These are phyloP conservation scores for Elasticomyces elasticus DNA, from an alignment of 495 filamentous ascomycete species.

Conservation along the genomic window DNA sequence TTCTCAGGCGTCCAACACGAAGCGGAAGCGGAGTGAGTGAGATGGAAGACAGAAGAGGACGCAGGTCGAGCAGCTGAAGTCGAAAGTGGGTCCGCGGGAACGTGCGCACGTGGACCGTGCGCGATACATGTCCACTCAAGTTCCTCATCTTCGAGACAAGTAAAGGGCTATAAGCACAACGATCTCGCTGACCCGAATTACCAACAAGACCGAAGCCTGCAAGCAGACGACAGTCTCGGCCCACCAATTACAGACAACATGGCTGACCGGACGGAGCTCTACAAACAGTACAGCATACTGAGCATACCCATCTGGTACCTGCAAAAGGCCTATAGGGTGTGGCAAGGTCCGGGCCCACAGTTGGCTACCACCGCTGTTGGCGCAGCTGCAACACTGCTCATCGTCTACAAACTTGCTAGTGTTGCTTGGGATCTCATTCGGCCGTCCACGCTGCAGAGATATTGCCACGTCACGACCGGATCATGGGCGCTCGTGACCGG, in stretches of 20 bases:
- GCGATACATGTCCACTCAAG: no score
- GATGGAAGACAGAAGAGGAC: no score
- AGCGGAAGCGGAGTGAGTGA: no score
- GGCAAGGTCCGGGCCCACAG: neutral
- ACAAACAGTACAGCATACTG: neutral
- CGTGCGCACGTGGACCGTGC: no score
- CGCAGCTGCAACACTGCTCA: neutral
- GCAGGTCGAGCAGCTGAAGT: no score
- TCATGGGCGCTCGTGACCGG: constrained; percentile 53
- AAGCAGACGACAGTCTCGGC: no score
- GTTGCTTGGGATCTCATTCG: constrained; percentile 5
- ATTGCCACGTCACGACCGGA: neutral
- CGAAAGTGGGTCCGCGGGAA: no score
- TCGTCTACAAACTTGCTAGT: constrained; percentile 2
- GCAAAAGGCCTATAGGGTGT: neutral
- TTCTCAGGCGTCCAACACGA: no score
- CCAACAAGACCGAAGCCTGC: neutral
- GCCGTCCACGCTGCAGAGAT: constrained; percentile 6
- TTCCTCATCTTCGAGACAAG: no score
- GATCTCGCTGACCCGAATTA: neutral
- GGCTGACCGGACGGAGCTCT: neutral
- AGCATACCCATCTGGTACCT: constrained; percentile 1
- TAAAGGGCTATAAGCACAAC: neutral
- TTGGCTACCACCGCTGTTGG: neutral
- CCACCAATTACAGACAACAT: neutral